phyloP scores from a whole-genome alignment of 2,329 filamentous ascomycete species.

The Spiromastix sp. region DNA sequence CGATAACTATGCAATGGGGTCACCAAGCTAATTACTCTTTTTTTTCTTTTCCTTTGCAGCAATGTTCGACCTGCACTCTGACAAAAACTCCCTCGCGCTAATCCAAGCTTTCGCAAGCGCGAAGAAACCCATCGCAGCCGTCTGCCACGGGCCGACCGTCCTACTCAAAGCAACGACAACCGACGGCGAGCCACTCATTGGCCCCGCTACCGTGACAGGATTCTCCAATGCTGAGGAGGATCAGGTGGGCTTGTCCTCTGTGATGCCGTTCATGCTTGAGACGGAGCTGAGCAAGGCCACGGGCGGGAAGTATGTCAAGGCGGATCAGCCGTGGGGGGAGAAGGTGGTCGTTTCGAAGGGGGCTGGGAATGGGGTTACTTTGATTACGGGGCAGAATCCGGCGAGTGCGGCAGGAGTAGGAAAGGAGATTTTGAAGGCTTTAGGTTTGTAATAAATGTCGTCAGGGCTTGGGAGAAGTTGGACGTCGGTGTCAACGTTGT shows the following conservation, averaged over 20 bases:
- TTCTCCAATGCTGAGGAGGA: slow-evolving; percentile 41
- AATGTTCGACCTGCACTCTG: slow-evolving; percentile 41
- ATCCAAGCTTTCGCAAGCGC: slow-evolving; percentile 39
- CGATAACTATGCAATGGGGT: too few relatives aligned
- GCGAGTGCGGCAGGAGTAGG: slow-evolving; percentile 33
- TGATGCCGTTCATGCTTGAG: slow-evolving; percentile 39
- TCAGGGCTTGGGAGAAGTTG: too few relatives aligned
- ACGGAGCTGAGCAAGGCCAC: slow-evolving; percentile 30
- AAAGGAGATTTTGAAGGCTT: slow-evolving; percentile 32
- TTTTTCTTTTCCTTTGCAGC: slow-evolving; percentile 15
- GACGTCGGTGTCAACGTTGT: too few relatives aligned
- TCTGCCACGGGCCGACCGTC: slow-evolving; percentile 39
- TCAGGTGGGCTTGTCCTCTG: slow-evolving; percentile 26
- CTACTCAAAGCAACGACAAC: slow-evolving; percentile 36
- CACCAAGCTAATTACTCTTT: too few relatives aligned
- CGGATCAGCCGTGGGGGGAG: slow-evolving; percentile 32
- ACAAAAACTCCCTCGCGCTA: slow-evolving; percentile 31
- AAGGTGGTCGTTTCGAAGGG: slow-evolving; percentile 32
- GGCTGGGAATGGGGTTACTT: slow-evolving; percentile 17
- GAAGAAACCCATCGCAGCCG: slow-evolving; percentile 40
- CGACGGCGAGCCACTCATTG: slow-evolving; percentile 33
- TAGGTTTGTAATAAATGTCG: slow-evolving; percentile 11
- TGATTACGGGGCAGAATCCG: slow-evolving; percentile 43
- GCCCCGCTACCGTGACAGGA: slow-evolving; percentile 33
- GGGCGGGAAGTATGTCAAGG: slow-evolving; percentile 37